Evolutionary conservation across 345 rosid species (phyloP), one percentile per base, ranked within the genome.

Genomic region (Boechera retrofracta): DNA sequence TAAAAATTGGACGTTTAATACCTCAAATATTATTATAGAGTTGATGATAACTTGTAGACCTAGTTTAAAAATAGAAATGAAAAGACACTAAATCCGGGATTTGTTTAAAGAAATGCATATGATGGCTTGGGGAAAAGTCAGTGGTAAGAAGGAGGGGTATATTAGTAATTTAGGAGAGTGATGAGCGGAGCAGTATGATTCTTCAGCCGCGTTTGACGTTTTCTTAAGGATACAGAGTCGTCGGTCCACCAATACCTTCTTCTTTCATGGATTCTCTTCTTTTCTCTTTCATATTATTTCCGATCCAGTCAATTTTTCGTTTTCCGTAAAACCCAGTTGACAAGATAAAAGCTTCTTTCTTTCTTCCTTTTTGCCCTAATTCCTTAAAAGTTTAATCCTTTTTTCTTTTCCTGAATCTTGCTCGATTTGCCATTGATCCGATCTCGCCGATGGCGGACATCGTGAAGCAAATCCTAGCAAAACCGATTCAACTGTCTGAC

Each of bases 401-500:
- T 47, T 36, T 36, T 12, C 3, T 28, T 0, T 38, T 16, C 45
- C 3, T 42, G 6, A 53, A 55, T 48, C 60, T 12, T 5, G 35
- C 5, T 48, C 26, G 26, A 26, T 41, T 51, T 6, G 73, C 52
- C 69, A 7, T 35, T 10, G 28, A 61, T 71, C 76, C 55, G 53
- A 77, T 76, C 56, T 68, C 32, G 58, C 0, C 71, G 31, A 89
- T 89, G 97, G 93, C 90, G 79, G 97, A 92, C 78, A 79, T 78
- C 57, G 95, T 88, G 73, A 89, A 89, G 85, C 89, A 88, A 80
- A 84, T 87, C 76, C 60, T 91, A 79, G 82, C 87, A 2, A 89
- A 78, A 67, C 93, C 97, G 26, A 91, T 91, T 72, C 97, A 91
- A 74, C 52, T 91, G 12, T 87, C 97, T 3, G 97, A 91, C 86